Conservation (phyloP, 768 basidiomycete species). For the Mycena epipterygia region DNA sequence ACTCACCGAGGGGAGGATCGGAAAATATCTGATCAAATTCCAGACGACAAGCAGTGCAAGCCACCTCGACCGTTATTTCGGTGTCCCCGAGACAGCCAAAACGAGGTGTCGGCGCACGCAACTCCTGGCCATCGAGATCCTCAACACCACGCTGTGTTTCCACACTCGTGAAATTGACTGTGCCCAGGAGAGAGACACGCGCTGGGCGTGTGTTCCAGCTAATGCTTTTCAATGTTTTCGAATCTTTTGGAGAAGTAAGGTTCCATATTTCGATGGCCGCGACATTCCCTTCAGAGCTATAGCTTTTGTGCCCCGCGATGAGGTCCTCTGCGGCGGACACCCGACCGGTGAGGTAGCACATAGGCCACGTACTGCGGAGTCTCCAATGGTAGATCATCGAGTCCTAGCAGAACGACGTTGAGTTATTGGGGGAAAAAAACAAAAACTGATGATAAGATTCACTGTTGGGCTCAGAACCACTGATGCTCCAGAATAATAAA, state of each 20-base stretch:
- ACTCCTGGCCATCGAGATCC: conserved; percentile 4
- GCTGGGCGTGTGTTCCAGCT: conserved; percentile 11
- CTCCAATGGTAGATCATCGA: conserved; percentile 42
- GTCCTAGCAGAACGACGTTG: too few relatives aligned
- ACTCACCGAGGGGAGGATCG: conserved; percentile 36
- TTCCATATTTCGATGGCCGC: conserved; percentile 40
- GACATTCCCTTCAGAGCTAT: conserved; percentile 28
- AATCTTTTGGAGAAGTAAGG: conserved; percentile 20
- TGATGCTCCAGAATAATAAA: conserved; percentile 22
- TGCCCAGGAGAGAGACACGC: not conserved
- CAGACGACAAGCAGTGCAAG: conserved; percentile 32
- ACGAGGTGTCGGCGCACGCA: conserved; percentile 8
- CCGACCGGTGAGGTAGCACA: conserved; percentile 35
- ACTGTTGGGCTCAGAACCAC: conserved; percentile 32
- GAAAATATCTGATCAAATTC: conserved; percentile 38
- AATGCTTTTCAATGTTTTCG: conserved; percentile 11
- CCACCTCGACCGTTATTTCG: conserved; percentile 29
- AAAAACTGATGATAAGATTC: not conserved
- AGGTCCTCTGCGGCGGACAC: conserved; percentile 32
- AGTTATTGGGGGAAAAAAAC: not conserved
- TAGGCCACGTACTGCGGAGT: conserved; percentile 25
- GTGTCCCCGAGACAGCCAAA: conserved; percentile 13
- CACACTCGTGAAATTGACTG: conserved; percentile 5
- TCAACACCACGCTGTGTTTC: not conserved
- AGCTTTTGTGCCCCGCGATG: conserved; percentile 30